Evolutionary conservation across 139 green algal species (phyloP), one percentile per base, ranked within the genome.

Genomic region (Chlamydomonas incerta): DNA sequence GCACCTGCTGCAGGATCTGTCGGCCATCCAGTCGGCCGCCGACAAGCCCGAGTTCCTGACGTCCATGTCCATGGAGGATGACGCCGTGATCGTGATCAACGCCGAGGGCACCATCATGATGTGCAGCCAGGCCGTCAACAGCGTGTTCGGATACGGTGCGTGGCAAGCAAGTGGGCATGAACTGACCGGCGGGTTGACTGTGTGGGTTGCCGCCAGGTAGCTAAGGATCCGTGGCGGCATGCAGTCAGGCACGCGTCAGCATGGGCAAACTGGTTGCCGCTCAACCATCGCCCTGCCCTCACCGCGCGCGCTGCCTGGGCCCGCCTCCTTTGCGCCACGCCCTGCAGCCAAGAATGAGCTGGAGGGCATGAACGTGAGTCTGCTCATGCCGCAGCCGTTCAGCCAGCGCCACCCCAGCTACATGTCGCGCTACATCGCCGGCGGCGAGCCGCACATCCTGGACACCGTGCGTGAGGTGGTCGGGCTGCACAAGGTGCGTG

Each of bases 381-480:
- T 88, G 72, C 82, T 88, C 41, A 82, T 85, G 76, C 74, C 55
- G 55, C 41, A 50, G 41, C 41, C 41, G 5, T 50, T 50, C 41
- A 50, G 55, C 28, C 41, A 79, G 46, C 87, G 71, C 71, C 87
- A 91, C 46, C 37, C 24, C 18, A 28, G 21, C 77, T 91, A 87
- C 88, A 24, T 91, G 62, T 37, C 69, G 65, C 74, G 72, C 41
- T 91, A 91, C 71, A 57, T 50, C 3, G 50, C 5, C 21, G 69
- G 34, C 3, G 83, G 83, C 1, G 77, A 90, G 58, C 24, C 85
- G 26, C 81, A 80, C 62, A 86, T 93, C 37, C 84, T 95, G 34
- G 85, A 92, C 88, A 84, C 28, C 29, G 55, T 80, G 2, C 67
- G 81, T 1, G 84, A 93, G 82, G 87, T 93, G 55, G 84, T 90